phyloP scores from a whole-genome alignment of 768 basidiomycete species.

The Podaxis rugospora region DNA sequence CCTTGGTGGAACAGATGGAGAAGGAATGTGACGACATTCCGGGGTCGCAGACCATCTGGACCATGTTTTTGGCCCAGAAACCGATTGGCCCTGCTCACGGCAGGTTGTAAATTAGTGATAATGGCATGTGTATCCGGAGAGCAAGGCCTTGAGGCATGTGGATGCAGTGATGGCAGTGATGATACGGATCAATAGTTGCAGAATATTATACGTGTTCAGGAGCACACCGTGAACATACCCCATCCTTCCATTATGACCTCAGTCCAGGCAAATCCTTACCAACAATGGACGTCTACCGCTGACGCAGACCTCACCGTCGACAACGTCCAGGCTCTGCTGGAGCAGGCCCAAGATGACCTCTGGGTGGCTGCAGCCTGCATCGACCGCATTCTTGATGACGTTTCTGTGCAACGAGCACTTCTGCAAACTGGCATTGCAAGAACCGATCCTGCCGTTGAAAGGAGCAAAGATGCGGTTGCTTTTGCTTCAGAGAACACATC shows the following conservation, averaged over 20 bases:
- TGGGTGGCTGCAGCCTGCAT: conserved; percentile 76
- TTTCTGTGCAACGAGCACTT: conserved; percentile 49
- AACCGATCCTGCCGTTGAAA: conserved; percentile 43
- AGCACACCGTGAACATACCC: neutral
- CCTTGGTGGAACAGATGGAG: neutral
- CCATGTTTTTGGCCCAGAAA: conserved; percentile 2
- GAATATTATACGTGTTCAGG: conserved; percentile 3
- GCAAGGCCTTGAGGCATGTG: neutral
- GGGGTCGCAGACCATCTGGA: conserved; percentile 1
- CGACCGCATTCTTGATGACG: conserved; percentile 62
- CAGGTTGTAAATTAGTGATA: neutral
- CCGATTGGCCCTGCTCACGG: neutral
- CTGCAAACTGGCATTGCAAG: conserved; percentile 62
- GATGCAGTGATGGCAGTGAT: neutral
- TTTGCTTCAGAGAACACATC: conserved; percentile 10
- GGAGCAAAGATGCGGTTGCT: conserved; percentile 34
- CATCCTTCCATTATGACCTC: conserved; percentile 30
- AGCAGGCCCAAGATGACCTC: conserved; percentile 54
- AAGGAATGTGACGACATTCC: neutral
- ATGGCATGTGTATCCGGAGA: no score
- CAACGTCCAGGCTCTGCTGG: conserved; percentile 42
- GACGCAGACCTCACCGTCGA: conserved; percentile 57
- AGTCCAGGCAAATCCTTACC: conserved; percentile 29
- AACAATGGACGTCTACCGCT: conserved; percentile 51
- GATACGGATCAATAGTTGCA: conserved; percentile 5